Evolutionary conservation across 2,329 filamentous ascomycete species (phyloP).

Genomic region (Trichoderma sp.): DNA sequence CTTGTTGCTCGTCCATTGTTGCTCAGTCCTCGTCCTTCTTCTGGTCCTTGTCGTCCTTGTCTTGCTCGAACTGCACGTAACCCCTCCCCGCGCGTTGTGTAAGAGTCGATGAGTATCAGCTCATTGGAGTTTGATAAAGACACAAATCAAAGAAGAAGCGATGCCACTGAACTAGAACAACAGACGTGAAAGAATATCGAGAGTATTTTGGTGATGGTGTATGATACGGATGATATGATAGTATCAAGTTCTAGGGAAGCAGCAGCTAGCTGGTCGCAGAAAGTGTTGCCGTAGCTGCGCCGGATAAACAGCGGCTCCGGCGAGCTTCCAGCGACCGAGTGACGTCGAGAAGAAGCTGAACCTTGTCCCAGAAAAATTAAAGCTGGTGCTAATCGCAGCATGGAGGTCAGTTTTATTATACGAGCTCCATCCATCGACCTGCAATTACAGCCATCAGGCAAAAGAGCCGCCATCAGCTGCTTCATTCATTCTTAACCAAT

Average conservation of each 20-base stretch:
- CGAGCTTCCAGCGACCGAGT: conserved; percentile 19
- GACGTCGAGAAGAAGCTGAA: not conserved
- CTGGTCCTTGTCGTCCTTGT: not conserved
- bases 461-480: not conserved
- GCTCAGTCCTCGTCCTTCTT: not conserved
- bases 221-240: not conserved
- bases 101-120: conserved; percentile 16
- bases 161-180: not conserved
- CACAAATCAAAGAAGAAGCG: not conserved
- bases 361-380: not conserved
- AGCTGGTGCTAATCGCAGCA: not conserved
- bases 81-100: conserved; percentile 11
- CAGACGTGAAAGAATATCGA: not conserved
- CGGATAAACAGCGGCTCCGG: conserved; percentile 35
- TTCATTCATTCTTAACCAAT: not conserved
- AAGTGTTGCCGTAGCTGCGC: conserved; percentile 17
- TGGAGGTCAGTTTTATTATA: not conserved
- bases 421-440: not conserved
- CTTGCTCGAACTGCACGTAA: not conserved
- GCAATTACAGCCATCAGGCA: not conserved
- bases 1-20: conserved; percentile 41
- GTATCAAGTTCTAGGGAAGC: not conserved
- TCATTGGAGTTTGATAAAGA: conserved; percentile 15
- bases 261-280: conserved; percentile 16
- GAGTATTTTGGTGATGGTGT: not conserved